Conservation (phyloP, 2,329 filamentous ascomycete genomes). For the Cladosporium cucumerinum region DNA sequence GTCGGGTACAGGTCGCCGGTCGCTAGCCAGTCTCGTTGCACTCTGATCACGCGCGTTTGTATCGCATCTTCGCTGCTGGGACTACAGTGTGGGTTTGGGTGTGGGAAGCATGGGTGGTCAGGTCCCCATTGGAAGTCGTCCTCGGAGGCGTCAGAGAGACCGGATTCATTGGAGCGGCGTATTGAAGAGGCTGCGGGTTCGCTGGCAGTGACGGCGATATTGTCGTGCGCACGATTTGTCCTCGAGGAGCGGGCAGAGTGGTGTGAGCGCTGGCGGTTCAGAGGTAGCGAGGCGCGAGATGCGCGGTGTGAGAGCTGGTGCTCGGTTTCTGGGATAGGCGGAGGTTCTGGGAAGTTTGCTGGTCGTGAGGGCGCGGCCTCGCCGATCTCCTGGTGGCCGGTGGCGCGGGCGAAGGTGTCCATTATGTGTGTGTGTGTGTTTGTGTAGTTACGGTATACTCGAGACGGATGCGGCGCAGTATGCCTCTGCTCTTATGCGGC, state of each 20-base stretch:
- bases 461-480: not conserved
- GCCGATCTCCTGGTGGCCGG: slow-evolving; percentile 33
- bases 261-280: slow-evolving; percentile 31
- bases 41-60: slow-evolving; percentile 83
- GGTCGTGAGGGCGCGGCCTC: slow-evolving; percentile 22
- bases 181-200: slow-evolving; percentile 7
- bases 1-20: slow-evolving; percentile 87
- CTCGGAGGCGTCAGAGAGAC: slow-evolving; percentile 50
- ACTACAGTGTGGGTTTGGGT: slow-evolving; percentile 87
- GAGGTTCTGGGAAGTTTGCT: slow-evolving; percentile 24
- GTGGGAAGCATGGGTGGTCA: slow-evolving; percentile 89
- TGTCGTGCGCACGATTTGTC: slow-evolving; percentile 2
- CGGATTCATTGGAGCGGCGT: slow-evolving; percentile 15
- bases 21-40: slow-evolving; percentile 84
- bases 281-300: slow-evolving; percentile 33
- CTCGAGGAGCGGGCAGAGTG: slow-evolving; percentile 19
- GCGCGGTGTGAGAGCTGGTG: slow-evolving; percentile 21
- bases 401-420: slow-evolving; percentile 35
- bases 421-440: slow-evolving; percentile 26
- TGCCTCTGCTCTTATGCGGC: not conserved
- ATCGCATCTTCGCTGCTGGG: slow-evolving; percentile 69
- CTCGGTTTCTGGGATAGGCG: slow-evolving; percentile 25
- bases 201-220: slow-evolving; percentile 17
- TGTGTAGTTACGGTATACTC: not conserved
- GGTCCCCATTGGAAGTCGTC: slow-evolving; percentile 84